A percentile compares a stretch with the other conserved stretches of the same genome.
phyloP scores from a whole-genome alignment of 2,329 filamentous ascomycete species.

The Phialophora tarda region DNA sequence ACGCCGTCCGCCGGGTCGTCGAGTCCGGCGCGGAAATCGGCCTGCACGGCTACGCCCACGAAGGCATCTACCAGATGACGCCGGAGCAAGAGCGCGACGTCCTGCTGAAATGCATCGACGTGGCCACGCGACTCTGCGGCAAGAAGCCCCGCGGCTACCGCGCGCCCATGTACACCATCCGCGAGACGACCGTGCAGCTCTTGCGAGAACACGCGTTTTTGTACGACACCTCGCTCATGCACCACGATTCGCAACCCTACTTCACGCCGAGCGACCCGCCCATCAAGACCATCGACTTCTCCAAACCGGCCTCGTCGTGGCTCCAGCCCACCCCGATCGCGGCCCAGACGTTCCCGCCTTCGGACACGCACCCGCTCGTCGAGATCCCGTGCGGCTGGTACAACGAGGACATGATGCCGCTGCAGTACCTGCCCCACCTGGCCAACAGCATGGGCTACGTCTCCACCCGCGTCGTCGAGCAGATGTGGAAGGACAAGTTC shows the following conservation, averaged over 20 bases:
- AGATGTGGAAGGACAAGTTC: constrained; percentile 58
- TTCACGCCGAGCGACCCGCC: constrained; percentile 48
- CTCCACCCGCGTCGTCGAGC: constrained; percentile 54
- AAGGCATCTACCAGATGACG: constrained; percentile 73
- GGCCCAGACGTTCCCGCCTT: constrained; percentile 38
- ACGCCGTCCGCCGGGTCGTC: constrained; percentile 29
- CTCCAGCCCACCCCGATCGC: constrained; percentile 49
- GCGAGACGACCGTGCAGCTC: constrained; percentile 49
- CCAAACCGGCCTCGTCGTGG: constrained; percentile 49
- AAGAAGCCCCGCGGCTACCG: constrained; percentile 64
- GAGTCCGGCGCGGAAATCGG: constrained; percentile 47
- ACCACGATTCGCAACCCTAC: constrained; percentile 51
- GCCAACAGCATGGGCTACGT: constrained; percentile 58
- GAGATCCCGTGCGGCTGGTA: constrained; percentile 60
- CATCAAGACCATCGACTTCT: constrained; percentile 49
- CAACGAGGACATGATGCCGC: constrained; percentile 58
- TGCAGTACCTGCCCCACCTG: constrained; percentile 55
- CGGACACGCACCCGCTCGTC: constrained; percentile 45
- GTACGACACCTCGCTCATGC: constrained; percentile 52
- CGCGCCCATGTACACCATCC: constrained; percentile 48
- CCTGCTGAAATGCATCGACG: constrained; percentile 73
- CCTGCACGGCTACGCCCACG: constrained; percentile 72
- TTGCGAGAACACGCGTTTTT: constrained; percentile 51
- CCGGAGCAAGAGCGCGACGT: constrained; percentile 75
- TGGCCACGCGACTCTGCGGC: constrained; percentile 73